Evolutionary conservation across 306 rosid genomes (phyloP), one percentile per base, ranked within the genome.

Genomic region (Vigna angularis): DNA sequence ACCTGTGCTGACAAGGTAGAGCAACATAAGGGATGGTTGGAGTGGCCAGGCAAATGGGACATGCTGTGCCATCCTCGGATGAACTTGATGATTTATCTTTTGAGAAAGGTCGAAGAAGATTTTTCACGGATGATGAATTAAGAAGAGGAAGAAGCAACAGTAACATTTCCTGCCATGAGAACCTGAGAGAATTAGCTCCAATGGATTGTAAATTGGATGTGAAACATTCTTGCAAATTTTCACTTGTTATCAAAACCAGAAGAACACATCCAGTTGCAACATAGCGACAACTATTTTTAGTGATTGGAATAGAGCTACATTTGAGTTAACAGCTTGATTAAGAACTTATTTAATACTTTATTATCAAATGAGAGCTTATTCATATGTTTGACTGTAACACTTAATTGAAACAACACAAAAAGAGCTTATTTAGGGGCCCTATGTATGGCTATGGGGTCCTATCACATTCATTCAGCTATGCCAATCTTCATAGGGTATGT

Each of bases 1-100:
- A 96, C 99, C 98, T 96, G 91, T 96, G 99, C 75, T 96, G 90
- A 73, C 99, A 96, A 22, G 99, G 99, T 47, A 96, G 81, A 70
- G 99, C 99, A 62, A 93, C 85, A 86, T 85, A 96, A 32, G 99
- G 94, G 81, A 93, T 83, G 67, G 89, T 91, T 65, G 99, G 99
- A 85, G 79, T 87, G 50, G 96, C 89, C 79, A 79, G 93, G 81
- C 99, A 95, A 73, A 95, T 85, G 47, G 98, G 97, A 82, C 98
- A 96, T 62, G 78, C 26, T 48, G 84, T 73, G 80, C 77, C 93
- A 79, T 96, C 93, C 75, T 89, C 94, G 3, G 74, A 83, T 59
- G 94, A 90, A 67, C 83, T 87, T 61, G 97, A 90, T 36, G 98
- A 90, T 85, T 96, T 91, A 80, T 91, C 96, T 87, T 90, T 93